Conservation (phyloP, 2,329 filamentous ascomycete species). For the Alternaria arborescens region DNA sequence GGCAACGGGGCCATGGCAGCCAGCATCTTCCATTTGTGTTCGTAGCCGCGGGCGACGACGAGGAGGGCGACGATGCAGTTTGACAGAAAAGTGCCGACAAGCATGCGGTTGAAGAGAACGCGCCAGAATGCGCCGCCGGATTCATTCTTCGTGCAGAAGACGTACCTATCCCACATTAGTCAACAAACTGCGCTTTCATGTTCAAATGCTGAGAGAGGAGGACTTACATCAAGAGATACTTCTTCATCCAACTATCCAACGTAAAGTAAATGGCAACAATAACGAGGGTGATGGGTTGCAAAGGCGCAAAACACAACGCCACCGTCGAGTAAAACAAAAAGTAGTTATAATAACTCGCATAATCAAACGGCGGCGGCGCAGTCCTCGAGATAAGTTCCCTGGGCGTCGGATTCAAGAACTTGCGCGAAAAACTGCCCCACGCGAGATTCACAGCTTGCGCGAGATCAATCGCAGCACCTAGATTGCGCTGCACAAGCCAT, state of each 20-base stretch:
- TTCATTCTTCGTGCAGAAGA: slow-evolving; percentile 96
- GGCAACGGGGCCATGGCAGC: slow-evolving; percentile 77
- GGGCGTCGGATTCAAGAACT: slow-evolving; percentile 86
- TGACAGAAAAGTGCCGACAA: slow-evolving; percentile 81
- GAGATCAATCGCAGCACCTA: slow-evolving; percentile 94
- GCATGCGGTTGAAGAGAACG: slow-evolving; percentile 87
- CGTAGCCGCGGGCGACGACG: slow-evolving; percentile 70
- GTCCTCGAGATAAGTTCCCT: slow-evolving; percentile 91
- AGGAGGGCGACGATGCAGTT: slow-evolving; percentile 82
- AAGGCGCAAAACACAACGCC: slow-evolving; percentile 80
- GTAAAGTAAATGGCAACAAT: slow-evolving; percentile 89
- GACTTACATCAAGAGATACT: slow-evolving; percentile 81
- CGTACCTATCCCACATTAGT: slow-evolving; percentile 56
- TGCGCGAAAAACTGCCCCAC: slow-evolving; percentile 85
- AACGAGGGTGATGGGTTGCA: slow-evolving; percentile 87
- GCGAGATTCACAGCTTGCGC: slow-evolving; percentile 84
- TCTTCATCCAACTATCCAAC: slow-evolving; percentile 89
- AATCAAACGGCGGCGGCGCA: slow-evolving; percentile 91
- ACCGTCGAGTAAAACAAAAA: slow-evolving; percentile 95
- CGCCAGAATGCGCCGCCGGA: slow-evolving; percentile 95
- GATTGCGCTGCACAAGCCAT: slow-evolving; percentile 82
- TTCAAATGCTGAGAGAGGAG: not conserved
- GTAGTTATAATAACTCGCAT: slow-evolving; percentile 97
- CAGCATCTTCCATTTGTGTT: slow-evolving; percentile 63
- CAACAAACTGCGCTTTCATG: not conserved